These are phyloP conservation scores for Salvia miltiorrhiza DNA, from an alignment of 257 asterid genomes.

Conservation along the genomic window DNA sequence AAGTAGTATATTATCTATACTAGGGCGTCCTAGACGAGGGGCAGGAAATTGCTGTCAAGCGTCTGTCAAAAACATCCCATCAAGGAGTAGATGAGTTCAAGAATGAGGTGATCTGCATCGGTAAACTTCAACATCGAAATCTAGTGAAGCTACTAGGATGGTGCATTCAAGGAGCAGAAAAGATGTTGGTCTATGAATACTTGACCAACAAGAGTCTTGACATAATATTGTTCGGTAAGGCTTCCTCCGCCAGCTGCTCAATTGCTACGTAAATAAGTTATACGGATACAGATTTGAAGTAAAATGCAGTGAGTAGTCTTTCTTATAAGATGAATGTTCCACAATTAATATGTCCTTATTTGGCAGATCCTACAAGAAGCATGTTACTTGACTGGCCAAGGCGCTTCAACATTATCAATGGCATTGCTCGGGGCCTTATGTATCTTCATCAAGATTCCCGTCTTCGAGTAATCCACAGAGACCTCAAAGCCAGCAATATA, in stretches of 20 bases:
- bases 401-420: conserved; percentile 32
- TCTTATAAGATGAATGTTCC: too few species aligned
- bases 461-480: conserved; percentile 45
- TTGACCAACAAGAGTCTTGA: conserved; percentile 43
- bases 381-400: conserved; percentile 26
- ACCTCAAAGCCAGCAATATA: conserved; percentile 44
- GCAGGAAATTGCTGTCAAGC: conserved; percentile 36
- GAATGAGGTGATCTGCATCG: conserved; percentile 31
- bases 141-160: conserved; percentile 39
- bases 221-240: conserved; percentile 17
- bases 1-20: too few species aligned
- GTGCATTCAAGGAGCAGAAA: conserved; percentile 31
- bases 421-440: conserved; percentile 42
- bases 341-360: not conserved
- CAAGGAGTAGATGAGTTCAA: conserved; percentile 38
- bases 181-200: conserved; percentile 34
- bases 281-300: too few species aligned
- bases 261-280: too few species aligned
- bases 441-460: conserved; percentile 53
- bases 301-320: too few species aligned
- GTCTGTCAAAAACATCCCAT: conserved; percentile 28
- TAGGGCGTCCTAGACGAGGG: conserved; percentile 25
- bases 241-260: too few species aligned
- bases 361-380: conserved; percentile 14
- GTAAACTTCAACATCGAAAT: conserved; percentile 42